These are phyloP conservation scores for Diddensiella transvaalensis DNA, from an alignment of 805 yeast genomes.

Conservation along the genomic window DNA sequence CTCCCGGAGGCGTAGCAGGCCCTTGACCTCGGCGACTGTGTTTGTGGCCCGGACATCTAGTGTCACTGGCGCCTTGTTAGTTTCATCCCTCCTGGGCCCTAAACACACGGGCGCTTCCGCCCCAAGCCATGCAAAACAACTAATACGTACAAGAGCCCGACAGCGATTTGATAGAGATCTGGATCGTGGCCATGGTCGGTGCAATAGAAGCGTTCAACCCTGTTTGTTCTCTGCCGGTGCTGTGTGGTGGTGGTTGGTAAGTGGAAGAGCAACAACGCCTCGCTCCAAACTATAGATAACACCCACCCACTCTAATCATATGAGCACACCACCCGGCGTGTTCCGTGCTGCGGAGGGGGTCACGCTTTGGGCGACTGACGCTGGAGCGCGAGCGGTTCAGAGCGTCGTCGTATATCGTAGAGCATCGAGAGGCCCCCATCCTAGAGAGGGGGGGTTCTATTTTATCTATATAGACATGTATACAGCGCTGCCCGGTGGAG, in stretches of 20 bases:
- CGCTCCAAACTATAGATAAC: slow-evolving; percentile 6
- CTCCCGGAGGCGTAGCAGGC: slow-evolving; percentile 29
- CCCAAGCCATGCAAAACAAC: neutral
- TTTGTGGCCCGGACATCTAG: slow-evolving; percentile 25
- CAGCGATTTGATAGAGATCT: slow-evolving; percentile 5
- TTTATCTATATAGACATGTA: no score
- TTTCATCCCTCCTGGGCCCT: no score
- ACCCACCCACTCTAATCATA: neutral
- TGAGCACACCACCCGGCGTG: no score
- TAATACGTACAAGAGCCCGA: slow-evolving; percentile 13
- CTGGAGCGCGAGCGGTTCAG: no score
- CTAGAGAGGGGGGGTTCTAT: no score
- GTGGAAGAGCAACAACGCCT: slow-evolving; percentile 1
- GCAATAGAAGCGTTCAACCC: no score
- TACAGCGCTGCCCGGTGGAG: no score
- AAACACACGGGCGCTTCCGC: neutral
- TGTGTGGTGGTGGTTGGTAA: neutral
- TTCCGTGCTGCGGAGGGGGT: no score
- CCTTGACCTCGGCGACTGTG: slow-evolving; percentile 34
- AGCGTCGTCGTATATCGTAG: no score
- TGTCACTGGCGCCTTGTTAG: slow-evolving; percentile 2
- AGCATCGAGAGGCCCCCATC: no score
- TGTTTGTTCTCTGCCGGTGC: no score
- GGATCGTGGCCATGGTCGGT: slow-evolving; percentile 7
- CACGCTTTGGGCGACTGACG: no score